Conservation (phyloP, 495 filamentous ascomycete species). For the Trichoderma reesei region DNA sequence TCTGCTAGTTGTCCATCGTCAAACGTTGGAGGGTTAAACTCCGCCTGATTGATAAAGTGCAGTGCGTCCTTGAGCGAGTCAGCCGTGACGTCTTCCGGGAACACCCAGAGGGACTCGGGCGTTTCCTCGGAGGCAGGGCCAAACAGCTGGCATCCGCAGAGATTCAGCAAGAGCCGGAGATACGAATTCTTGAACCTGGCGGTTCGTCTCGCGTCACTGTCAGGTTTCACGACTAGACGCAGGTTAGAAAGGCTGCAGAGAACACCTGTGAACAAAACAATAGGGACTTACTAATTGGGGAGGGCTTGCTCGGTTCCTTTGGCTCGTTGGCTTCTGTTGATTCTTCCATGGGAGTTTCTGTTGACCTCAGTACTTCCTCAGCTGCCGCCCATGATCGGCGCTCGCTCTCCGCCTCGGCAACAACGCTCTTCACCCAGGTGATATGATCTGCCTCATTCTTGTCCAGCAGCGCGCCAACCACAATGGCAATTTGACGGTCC, state of each 20-base stretch:
- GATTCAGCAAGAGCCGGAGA: conserved; percentile 74
- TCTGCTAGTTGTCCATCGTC: conserved; percentile 62
- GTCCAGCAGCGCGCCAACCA: conserved; percentile 66
- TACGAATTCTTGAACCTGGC: conserved; percentile 86
- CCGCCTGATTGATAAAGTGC: conserved; percentile 56
- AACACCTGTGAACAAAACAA: conserved; percentile 1
- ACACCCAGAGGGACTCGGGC: conserved; percentile 64
- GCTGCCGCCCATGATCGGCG: conserved; percentile 70
- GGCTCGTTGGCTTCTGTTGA: conserved; percentile 28
- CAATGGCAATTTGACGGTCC: conserved; percentile 66
- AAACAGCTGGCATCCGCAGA: conserved; percentile 61
- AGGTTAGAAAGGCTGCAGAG: background rate
- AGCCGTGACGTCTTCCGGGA: conserved; percentile 57
- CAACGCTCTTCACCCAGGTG: conserved; percentile 69
- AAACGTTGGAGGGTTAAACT: conserved; percentile 61
- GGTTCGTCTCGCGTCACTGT: conserved; percentile 54
- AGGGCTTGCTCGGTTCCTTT: conserved; percentile 28
- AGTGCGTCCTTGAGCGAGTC: conserved; percentile 49
- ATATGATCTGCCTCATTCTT: conserved; percentile 63
- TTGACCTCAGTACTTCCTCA: conserved; percentile 42
- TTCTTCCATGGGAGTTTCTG: conserved; percentile 29
- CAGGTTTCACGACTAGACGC: conserved; percentile 47
- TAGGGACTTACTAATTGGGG: conserved; percentile 34
- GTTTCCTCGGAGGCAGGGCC: conserved; percentile 55
- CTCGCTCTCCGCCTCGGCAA: conserved; percentile 59